Conservation (phyloP, 495 filamentous ascomycete species). For the Neurospora sp. region DNA sequence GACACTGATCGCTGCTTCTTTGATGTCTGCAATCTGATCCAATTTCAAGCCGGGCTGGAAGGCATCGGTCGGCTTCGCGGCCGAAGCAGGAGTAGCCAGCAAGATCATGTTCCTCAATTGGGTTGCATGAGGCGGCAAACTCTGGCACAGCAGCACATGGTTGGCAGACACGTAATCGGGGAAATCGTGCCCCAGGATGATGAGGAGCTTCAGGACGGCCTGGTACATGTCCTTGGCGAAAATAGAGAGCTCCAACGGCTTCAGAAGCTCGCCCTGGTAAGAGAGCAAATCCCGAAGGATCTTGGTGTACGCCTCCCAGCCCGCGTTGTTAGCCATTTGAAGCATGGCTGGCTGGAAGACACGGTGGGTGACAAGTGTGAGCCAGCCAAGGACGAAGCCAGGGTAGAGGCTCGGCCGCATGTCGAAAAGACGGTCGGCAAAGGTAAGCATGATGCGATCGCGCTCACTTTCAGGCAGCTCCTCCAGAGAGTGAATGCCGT, state of each 20-base stretch:
- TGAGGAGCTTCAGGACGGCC: slow-evolving; percentile 67
- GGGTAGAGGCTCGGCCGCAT: slow-evolving; percentile 69
- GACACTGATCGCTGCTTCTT: slow-evolving; percentile 50
- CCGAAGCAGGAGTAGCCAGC: slow-evolving; percentile 67
- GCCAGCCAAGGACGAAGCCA: slow-evolving; percentile 76
- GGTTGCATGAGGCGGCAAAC: slow-evolving; percentile 72
- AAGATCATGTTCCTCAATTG: slow-evolving; percentile 87
- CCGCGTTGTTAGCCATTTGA: slow-evolving; percentile 53
- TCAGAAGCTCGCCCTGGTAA: slow-evolving; percentile 72
- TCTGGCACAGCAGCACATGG: slow-evolving; percentile 74
- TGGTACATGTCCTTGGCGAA: slow-evolving; percentile 76
- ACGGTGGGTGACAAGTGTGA: slow-evolving; percentile 71
- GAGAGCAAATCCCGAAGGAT: slow-evolving; percentile 64
- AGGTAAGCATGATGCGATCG: slow-evolving; percentile 57
- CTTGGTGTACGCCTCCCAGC: slow-evolving; percentile 66
- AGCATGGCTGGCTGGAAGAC: slow-evolving; percentile 77
- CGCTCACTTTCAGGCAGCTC: slow-evolving; percentile 42
- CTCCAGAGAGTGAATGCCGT: slow-evolving; percentile 38
- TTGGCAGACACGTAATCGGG: slow-evolving; percentile 86
- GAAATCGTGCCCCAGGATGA: slow-evolving; percentile 87
- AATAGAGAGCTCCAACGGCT: slow-evolving; percentile 55
- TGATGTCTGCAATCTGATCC: slow-evolving; percentile 69
- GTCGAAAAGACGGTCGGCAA: slow-evolving; percentile 64
- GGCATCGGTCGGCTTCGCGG: slow-evolving; percentile 71
- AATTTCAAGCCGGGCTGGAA: slow-evolving; percentile 70